Conservation (phyloP, 768 basidiomycete species). For the Lentinula aciculospora region DNA sequence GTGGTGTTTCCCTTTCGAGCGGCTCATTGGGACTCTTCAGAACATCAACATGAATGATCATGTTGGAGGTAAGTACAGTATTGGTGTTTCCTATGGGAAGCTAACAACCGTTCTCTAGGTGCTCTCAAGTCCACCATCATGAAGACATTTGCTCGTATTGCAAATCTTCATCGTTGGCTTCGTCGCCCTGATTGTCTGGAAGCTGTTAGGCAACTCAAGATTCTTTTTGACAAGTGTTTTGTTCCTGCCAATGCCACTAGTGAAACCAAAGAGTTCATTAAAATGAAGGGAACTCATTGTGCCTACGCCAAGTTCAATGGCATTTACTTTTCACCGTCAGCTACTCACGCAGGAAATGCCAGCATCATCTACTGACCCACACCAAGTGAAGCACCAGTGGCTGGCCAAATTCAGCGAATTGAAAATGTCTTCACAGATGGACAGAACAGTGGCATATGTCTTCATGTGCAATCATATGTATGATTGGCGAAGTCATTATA, state of each 20-base stretch:
- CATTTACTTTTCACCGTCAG: neutral
- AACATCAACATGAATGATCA: slow-evolving; percentile 22
- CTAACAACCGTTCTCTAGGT: neutral
- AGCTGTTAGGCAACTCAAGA: neutral
- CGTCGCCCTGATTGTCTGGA: neutral
- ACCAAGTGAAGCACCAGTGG: neutral
- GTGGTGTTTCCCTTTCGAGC: slow-evolving; percentile 35
- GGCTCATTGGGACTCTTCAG: slow-evolving; percentile 30
- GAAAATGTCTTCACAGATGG: neutral
- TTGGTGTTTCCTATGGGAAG: neutral
- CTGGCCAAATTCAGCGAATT: neutral
- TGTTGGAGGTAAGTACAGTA: neutral
- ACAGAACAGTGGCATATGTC: neutral
- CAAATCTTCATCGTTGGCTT: neutral
- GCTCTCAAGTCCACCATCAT: slow-evolving; percentile 2
- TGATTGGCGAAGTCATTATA: neutral
- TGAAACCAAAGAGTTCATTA: neutral
- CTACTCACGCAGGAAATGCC: neutral
- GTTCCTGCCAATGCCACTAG: neutral
- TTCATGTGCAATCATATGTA: neutral
- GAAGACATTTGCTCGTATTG: neutral
- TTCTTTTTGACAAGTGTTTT: slow-evolving; percentile 3
- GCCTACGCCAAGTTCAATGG: neutral
- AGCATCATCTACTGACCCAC: neutral
- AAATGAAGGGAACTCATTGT: neutral